Evolutionary conservation across 2,329 filamentous ascomycete species (phyloP).

Genomic region (Arthrocladium fulminans): DNA sequence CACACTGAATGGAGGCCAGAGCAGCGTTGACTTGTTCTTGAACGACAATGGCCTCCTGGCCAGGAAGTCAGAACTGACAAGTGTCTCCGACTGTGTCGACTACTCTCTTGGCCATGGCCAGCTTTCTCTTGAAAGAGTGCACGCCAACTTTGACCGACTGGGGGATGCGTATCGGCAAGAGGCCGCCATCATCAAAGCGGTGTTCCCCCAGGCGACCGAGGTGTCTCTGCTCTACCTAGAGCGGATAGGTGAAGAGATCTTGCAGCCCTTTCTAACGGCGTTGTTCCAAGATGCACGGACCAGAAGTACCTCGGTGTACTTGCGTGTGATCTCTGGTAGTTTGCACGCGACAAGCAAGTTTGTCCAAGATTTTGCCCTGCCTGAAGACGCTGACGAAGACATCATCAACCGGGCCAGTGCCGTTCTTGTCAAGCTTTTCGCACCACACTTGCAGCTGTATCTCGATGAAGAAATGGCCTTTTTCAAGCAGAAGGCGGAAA

Average conservation of each 20-base stretch:
- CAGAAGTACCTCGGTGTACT: slow-evolving; percentile 63
- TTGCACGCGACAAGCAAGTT: slow-evolving; percentile 81
- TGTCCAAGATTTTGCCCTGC: slow-evolving; percentile 59
- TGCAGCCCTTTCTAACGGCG: slow-evolving; percentile 76
- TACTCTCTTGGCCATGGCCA: slow-evolving; percentile 48
- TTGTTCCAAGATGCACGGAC: slow-evolving; percentile 82
- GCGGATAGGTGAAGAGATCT: slow-evolving; percentile 69
- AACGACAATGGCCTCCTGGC: slow-evolving; percentile 79
- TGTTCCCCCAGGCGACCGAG: slow-evolving; percentile 63
- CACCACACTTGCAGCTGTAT: slow-evolving; percentile 89
- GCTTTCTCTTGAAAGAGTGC: slow-evolving; percentile 70
- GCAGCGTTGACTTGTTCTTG: slow-evolving; percentile 75
- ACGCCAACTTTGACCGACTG: slow-evolving; percentile 68
- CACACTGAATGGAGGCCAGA: slow-evolving; percentile 68
- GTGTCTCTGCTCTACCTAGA: slow-evolving; percentile 73
- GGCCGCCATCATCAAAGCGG: slow-evolving; percentile 65
- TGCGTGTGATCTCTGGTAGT: slow-evolving; percentile 76
- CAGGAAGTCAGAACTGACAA: slow-evolving; percentile 61
- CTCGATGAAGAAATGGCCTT: slow-evolving; percentile 81
- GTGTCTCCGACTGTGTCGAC: slow-evolving; percentile 73
- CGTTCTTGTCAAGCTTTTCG: slow-evolving; percentile 66
- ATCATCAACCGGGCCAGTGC: slow-evolving; percentile 58
- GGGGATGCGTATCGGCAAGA: slow-evolving; percentile 74
- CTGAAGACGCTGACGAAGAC: slow-evolving; percentile 48
- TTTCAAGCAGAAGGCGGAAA: slow-evolving; percentile 68